A percentile compares a stretch with the other conserved stretches of the same genome.
Conservation (phyloP, 192 early-diverging fungal species). For the Entophlyctis luteolus region DNA sequence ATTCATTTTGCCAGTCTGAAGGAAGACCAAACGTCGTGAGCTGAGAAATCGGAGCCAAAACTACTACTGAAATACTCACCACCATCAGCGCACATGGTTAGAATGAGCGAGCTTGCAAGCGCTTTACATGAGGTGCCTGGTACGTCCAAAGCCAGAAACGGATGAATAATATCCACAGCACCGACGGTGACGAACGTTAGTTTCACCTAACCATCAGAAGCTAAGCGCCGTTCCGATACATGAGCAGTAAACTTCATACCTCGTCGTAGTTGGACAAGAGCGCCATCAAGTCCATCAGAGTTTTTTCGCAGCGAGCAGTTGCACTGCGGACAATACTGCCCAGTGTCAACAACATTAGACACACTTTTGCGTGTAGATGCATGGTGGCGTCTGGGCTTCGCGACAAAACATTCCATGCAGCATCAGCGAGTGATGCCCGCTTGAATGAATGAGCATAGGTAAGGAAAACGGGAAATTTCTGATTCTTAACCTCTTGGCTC, state of each 20-base stretch:
- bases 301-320: background rate
- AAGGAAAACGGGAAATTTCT: background rate
- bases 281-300: background rate
- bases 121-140: background rate
- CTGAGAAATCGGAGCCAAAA: too few species aligned
- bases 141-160: background rate
- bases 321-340: background rate
- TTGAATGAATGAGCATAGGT: background rate
- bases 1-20: conserved; percentile 9
- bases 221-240: background rate
- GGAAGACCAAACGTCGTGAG: too few species aligned
- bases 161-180: conserved; percentile 5
- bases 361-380: background rate
- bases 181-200: background rate
- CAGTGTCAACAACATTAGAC: background rate
- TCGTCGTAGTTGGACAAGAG: conserved; percentile 1
- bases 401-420: background rate
- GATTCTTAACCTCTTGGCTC: background rate
- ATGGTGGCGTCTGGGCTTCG: background rate
- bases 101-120: background rate
- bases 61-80: background rate
- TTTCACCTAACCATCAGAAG: background rate
- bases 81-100: conserved; percentile 21
- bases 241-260: background rate
- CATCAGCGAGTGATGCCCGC: background rate